A percentile compares a stretch with the other conserved stretches of the same genome.
phyloP scores from a whole-genome alignment of 2,329 filamentous ascomycete genomes.

The Diaporthe sp. region DNA sequence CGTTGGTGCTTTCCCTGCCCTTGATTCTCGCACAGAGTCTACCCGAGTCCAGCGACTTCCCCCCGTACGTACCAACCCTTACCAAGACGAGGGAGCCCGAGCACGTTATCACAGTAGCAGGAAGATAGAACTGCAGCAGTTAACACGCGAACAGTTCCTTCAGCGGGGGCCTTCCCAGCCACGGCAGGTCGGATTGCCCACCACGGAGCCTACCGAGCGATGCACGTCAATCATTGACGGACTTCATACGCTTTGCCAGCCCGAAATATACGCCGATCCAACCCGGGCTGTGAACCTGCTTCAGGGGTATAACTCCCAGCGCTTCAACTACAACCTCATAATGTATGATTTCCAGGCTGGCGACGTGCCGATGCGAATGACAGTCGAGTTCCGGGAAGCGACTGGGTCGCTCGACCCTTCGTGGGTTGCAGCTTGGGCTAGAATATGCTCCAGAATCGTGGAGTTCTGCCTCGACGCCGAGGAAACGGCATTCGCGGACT shows the following conservation, averaged over 20 bases:
- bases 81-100: not conserved
- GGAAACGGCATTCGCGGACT: not conserved
- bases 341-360: not conserved
- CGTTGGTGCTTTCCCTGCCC: not conserved
- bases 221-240: not conserved
- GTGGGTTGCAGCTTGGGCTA: not conserved
- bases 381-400: conserved; percentile 1
- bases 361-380: not conserved
- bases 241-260: not conserved
- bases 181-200: not conserved
- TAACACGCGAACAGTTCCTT: not conserved
- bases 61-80: not conserved
- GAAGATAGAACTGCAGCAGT: not conserved
- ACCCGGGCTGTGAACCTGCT: not conserved
- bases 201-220: not conserved
- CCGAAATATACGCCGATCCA: not conserved
- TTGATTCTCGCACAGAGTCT: not conserved
- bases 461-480: not conserved
- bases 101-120: not conserved
- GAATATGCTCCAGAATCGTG: not conserved
- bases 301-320: accelerated
- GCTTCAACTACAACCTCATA: not conserved
- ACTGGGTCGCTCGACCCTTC: not conserved
- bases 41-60: not conserved
- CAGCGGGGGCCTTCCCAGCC: not conserved